Conservation (phyloP, 192 early-diverging fungal genomes). For the Gonapodya sp. region DNA sequence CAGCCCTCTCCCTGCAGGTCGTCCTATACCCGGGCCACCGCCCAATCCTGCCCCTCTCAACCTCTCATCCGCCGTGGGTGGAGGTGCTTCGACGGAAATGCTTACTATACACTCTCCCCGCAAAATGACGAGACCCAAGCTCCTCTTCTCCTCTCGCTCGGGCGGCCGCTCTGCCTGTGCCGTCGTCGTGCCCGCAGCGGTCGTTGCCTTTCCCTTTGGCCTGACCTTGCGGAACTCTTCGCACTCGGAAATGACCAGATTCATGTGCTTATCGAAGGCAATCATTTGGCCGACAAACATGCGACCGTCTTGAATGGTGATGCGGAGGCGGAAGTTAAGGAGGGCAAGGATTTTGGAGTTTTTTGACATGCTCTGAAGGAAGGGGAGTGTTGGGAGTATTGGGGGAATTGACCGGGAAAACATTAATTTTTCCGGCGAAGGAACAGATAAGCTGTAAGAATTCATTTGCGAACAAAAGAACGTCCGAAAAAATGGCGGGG, state of each 20-base stretch:
- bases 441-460: too few species aligned
- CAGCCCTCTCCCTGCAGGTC: slow-evolving; percentile 66
- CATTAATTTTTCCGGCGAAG: too few species aligned
- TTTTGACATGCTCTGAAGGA: slow-evolving; percentile 47
- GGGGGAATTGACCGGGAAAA: too few species aligned
- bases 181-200: neutral
- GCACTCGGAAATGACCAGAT: slow-evolving; percentile 93
- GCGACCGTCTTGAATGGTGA: slow-evolving; percentile 85
- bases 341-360: slow-evolving; percentile 85
- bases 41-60: slow-evolving; percentile 19
- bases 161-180: slow-evolving; percentile 25
- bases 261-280: slow-evolving; percentile 99
- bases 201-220: slow-evolving; percentile 42
- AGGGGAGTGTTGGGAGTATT: neutral
- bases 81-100: slow-evolving; percentile 82
- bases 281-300: slow-evolving; percentile 95
- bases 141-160: slow-evolving; percentile 79
- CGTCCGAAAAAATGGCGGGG: too few species aligned
- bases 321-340: slow-evolving; percentile 88
- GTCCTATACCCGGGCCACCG: slow-evolving; percentile 13
- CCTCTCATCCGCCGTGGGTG: slow-evolving; percentile 50
- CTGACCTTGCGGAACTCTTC: slow-evolving; percentile 93
- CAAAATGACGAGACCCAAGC: slow-evolving; percentile 86
- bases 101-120: slow-evolving; percentile 87
- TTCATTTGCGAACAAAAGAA: too few species aligned